Evolutionary conservation across 192 early-diverging fungal genomes (phyloP).

Genomic region (Lobosporangium transversale): DNA sequence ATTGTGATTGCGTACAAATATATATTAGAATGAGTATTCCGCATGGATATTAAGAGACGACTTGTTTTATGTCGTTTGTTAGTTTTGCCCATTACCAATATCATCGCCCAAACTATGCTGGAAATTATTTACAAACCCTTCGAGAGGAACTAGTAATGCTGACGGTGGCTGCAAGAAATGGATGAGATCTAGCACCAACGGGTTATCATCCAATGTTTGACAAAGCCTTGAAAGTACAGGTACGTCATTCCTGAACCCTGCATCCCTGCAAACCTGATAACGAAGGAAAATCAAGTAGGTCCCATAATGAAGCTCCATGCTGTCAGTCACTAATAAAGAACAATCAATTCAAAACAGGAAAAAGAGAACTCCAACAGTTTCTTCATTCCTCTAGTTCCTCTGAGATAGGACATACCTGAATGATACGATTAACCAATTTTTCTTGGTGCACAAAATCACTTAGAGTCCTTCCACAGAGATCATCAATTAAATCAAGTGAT

Average conservation of each 20-base stretch:
- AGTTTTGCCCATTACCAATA: constrained; percentile 49
- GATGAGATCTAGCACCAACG: constrained; percentile 32
- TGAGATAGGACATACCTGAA: constrained; percentile 25
- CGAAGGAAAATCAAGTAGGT: too few species aligned
- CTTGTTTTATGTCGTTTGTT: not conserved
- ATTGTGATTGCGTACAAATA: not conserved
- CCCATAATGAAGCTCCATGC: too few species aligned
- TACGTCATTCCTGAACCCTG: constrained; percentile 26
- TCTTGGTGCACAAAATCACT: constrained; percentile 44
- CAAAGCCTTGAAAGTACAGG: constrained; percentile 35
- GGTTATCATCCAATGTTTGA: constrained; percentile 48
- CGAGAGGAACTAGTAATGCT: constrained; percentile 27
- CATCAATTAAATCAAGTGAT: constrained; percentile 21
- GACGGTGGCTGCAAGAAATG: constrained; percentile 33
- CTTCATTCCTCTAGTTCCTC: too few species aligned
- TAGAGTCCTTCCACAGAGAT: constrained; percentile 33
- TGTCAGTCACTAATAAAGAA: too few species aligned
- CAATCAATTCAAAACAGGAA: too few species aligned
- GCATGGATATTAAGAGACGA: too few species aligned
- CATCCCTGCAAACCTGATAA: constrained; percentile 35
- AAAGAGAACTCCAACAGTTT: too few species aligned
- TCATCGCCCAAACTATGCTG: constrained; percentile 47
- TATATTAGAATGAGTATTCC: too few species aligned
- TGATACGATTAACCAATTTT: constrained; percentile 32
- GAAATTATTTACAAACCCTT: constrained; percentile 41